phyloP scores from a whole-genome alignment of 306 rosid genomes.

The Prunus campanulata region DNA sequence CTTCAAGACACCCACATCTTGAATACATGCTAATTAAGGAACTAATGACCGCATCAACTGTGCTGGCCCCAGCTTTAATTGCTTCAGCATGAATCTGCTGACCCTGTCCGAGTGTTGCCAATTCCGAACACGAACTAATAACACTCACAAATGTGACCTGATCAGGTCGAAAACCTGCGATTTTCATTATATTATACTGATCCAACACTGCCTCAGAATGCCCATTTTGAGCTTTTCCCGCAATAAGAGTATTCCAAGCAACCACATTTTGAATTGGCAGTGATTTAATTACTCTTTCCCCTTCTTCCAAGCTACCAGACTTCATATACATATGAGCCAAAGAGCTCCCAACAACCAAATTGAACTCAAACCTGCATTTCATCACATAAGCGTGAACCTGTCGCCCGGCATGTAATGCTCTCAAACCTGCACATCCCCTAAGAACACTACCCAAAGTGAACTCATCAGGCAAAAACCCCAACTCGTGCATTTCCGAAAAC shows the following conservation, averaged over 20 bases:
- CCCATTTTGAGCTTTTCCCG: constrained; percentile 82
- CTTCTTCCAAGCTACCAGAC: constrained; percentile 65
- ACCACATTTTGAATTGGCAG: constrained; percentile 72
- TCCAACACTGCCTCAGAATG: constrained; percentile 54
- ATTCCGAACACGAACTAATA: constrained; percentile 66
- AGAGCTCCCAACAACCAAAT: constrained; percentile 77
- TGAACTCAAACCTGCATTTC: constrained; percentile 71
- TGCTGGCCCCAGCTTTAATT: constrained; percentile 69
- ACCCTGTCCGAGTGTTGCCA: constrained; percentile 83
- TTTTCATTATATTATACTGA: constrained; percentile 70
- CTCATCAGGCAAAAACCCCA: constrained; percentile 71
- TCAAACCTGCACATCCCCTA: constrained; percentile 81
- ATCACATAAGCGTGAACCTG: constrained; percentile 71
- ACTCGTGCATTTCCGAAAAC: constrained; percentile 56
- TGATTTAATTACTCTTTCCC: constrained; percentile 56
- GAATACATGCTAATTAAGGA: constrained; percentile 89
- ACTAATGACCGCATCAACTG: constrained; percentile 54
- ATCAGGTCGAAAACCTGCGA: constrained; percentile 69
- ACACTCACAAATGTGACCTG: constrained; percentile 73
- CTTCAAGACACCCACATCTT: constrained; percentile 78
- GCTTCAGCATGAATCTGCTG: constrained; percentile 86
- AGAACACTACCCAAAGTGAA: constrained; percentile 79
- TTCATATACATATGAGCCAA: constrained; percentile 96
- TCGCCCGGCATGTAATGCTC: constrained; percentile 47
- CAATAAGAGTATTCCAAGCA: constrained; percentile 94